Percentiles rank a stretch among this genome's conserved stretches.
Evolutionary conservation across 2,329 filamentous ascomycete species (phyloP).

Genomic region (Keithomyces neogunnii): DNA sequence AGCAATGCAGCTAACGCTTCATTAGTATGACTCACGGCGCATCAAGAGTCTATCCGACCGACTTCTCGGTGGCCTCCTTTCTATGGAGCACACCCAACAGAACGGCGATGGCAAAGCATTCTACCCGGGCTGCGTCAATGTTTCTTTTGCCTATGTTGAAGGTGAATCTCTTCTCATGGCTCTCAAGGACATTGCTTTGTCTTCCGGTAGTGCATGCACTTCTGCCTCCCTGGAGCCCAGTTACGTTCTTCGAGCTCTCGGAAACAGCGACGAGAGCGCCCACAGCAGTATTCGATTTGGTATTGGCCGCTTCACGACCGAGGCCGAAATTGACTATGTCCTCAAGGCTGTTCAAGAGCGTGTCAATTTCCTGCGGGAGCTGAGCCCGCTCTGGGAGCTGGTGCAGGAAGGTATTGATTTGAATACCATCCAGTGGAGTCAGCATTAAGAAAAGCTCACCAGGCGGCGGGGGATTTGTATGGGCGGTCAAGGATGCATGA

Average conservation of each 20-base stretch:
- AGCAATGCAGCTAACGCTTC: slow-evolving; percentile 13
- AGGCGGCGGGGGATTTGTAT: not conserved
- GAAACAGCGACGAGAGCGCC: slow-evolving; percentile 93
- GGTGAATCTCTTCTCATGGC: slow-evolving; percentile 98
- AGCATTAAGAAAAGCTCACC: slow-evolving; percentile 55
- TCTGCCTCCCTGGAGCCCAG: slow-evolving; percentile 94
- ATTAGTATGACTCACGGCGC: slow-evolving; percentile 85
- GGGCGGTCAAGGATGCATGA: not conserved
- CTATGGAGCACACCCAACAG: slow-evolving; percentile 84
- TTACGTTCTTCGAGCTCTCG: slow-evolving; percentile 88
- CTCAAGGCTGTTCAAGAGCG: slow-evolving; percentile 86
- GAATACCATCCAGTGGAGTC: slow-evolving; percentile 96
- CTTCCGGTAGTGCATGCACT: slow-evolving; percentile 93
- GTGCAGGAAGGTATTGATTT: slow-evolving; percentile 95
- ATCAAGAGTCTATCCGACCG: slow-evolving; percentile 77
- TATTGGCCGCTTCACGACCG: slow-evolving; percentile 93
- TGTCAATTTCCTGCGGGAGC: slow-evolving; percentile 85
- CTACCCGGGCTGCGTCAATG: slow-evolving; percentile 95
- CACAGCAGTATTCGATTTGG: slow-evolving; percentile 98
- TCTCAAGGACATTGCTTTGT: slow-evolving; percentile 93
- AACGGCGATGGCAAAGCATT: slow-evolving; percentile 79
- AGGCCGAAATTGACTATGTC: slow-evolving; percentile 93
- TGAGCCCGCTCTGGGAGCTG: slow-evolving; percentile 94
- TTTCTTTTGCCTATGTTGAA: slow-evolving; percentile 97
- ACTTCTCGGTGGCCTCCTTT: slow-evolving; percentile 70